These are phyloP conservation scores for Fusarium verrucosum DNA, from an alignment of 2,329 filamentous ascomycete species.

Conservation along the genomic window DNA sequence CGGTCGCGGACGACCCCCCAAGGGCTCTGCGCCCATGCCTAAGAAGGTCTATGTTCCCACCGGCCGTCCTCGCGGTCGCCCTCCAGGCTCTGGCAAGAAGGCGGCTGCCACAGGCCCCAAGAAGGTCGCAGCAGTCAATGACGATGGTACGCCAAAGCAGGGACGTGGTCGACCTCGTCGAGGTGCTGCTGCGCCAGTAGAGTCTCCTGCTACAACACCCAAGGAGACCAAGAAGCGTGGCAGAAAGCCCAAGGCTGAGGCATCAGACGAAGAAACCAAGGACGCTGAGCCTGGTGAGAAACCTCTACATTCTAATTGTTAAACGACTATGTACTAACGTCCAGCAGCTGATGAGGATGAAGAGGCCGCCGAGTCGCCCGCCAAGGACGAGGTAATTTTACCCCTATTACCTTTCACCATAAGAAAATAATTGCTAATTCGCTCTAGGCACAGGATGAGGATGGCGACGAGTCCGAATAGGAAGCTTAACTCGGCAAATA, in stretches of 20 bases:
- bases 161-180: constrained; percentile 47
- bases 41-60: constrained; percentile 49
- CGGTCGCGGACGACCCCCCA: constrained; percentile 55
- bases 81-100: constrained; percentile 53
- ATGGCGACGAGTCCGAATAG: constrained; percentile 35
- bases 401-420: constrained; percentile 34
- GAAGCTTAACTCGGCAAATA: background rate
- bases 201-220: constrained; percentile 25
- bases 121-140: constrained; percentile 1
- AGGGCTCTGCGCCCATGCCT: constrained; percentile 42
- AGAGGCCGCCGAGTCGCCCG: constrained; percentile 13
- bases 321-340: constrained; percentile 3
- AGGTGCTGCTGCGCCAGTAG: constrained; percentile 23
- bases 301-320: too few relatives aligned
- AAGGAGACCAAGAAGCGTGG: constrained; percentile 42
- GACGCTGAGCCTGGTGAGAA: constrained; percentile 5
- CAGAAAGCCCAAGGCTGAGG: constrained; percentile 43
- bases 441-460: constrained; percentile 34
- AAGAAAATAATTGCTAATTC: constrained; percentile 45
- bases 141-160: constrained; percentile 24
- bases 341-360: constrained; percentile 30
- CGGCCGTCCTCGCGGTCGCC: constrained; percentile 60
- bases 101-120: constrained; percentile 20
- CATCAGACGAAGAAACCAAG: constrained; percentile 17
- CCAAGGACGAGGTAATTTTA: constrained; percentile 45